These are phyloP conservation scores for Cladosporium oxysporum DNA, from an alignment of 2,329 filamentous ascomycete species.

Conservation along the genomic window DNA sequence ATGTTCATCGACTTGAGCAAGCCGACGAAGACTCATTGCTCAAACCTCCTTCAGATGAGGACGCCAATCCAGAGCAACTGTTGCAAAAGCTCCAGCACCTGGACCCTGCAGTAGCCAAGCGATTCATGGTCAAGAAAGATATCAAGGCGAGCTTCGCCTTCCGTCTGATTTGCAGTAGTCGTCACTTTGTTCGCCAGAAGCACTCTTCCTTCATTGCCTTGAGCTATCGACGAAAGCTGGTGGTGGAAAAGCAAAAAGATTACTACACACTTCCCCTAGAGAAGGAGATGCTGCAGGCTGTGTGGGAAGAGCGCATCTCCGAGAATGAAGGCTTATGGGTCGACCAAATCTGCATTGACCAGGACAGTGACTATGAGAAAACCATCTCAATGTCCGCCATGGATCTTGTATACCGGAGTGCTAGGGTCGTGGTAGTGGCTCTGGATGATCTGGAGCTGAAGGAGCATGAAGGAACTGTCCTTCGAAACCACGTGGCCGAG, in stretches of 20 bases:
- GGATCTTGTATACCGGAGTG: slow-evolving; percentile 46
- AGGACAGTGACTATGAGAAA: slow-evolving; percentile 43
- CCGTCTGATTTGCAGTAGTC: slow-evolving; percentile 40
- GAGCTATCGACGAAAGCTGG: slow-evolving; percentile 45
- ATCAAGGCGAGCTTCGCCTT: slow-evolving; percentile 38
- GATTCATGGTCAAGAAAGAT: slow-evolving; percentile 38
- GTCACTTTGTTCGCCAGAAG: slow-evolving; percentile 35
- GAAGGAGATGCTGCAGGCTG: slow-evolving; percentile 43
- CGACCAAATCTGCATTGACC: slow-evolving; percentile 49
- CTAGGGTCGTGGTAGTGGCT: slow-evolving; percentile 43
- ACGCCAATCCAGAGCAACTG: slow-evolving; percentile 29
- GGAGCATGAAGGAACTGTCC: slow-evolving; percentile 38
- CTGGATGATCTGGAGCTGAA: slow-evolving; percentile 45
- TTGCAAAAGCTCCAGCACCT: slow-evolving; percentile 28
- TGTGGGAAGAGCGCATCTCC: slow-evolving; percentile 40
- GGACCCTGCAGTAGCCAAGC: slow-evolving; percentile 29
- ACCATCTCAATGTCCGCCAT: slow-evolving; percentile 44
- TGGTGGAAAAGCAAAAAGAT: slow-evolving; percentile 33
- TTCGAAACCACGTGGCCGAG: slow-evolving; percentile 43
- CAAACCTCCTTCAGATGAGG: slow-evolving; percentile 31
- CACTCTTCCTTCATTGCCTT: slow-evolving; percentile 47
- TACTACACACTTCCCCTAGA: slow-evolving; percentile 44
- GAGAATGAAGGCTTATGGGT: slow-evolving; percentile 47
- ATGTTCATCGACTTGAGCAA: slow-evolving; percentile 32
- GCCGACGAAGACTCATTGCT: slow-evolving; percentile 33